These are phyloP conservation scores for Opeltia flavorubescens DNA, from an alignment of 495 filamentous ascomycete species.

Conservation along the genomic window DNA sequence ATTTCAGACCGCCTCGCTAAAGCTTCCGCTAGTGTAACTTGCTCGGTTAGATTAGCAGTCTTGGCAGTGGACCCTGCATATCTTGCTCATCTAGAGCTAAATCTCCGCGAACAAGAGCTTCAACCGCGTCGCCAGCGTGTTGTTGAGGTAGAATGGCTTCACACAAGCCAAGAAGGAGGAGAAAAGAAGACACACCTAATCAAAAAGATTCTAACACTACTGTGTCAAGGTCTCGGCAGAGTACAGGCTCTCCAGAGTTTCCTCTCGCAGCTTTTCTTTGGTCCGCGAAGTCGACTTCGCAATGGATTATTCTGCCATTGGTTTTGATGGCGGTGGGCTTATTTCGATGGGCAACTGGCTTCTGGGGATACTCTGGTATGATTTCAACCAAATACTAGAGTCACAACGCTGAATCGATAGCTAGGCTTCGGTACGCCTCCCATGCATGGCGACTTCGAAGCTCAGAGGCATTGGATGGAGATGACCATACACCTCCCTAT, in stretches of 20 bases:
- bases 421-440: conserved; percentile 67
- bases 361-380: conserved; percentile 91
- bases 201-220: too few species aligned
- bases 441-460: conserved; percentile 95
- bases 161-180: conserved; percentile 47
- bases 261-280: conserved; percentile 85
- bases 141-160: conserved; percentile 9
- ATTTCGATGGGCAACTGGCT: conserved; percentile 79
- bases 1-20: neutral
- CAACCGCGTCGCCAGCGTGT: neutral
- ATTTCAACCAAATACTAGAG: neutral
- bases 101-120: neutral
- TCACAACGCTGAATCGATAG: neutral
- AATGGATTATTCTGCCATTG: conserved; percentile 84
- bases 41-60: neutral
- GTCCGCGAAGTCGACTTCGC: conserved; percentile 70
- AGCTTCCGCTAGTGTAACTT: neutral
- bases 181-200: conserved; percentile 22
- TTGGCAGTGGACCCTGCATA: neutral
- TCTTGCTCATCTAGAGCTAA: neutral
- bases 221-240: neutral
- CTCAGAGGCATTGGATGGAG: conserved; percentile 98
- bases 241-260: conserved; percentile 40
- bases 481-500: conserved; percentile 77
- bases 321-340: conserved; percentile 83